Percentiles rank a stretch among this genome's conserved stretches.
Conservation (phyloP, 2,329 filamentous ascomycete genomes). For the Xylariaceae sp. region DNA sequence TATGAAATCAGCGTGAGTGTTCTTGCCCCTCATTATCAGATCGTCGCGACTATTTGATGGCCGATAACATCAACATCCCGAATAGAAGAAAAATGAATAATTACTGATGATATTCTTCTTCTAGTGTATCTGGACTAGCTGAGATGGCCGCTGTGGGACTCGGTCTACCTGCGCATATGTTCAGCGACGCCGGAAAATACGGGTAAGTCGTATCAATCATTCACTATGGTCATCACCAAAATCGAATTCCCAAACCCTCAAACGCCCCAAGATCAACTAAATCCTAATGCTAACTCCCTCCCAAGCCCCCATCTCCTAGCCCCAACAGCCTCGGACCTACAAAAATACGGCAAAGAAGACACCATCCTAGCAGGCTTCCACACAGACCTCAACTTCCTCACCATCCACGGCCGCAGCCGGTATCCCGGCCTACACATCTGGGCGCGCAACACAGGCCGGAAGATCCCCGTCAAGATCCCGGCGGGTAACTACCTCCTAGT, state of each 20-base stretch:
- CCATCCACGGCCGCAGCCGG: slow-evolving; percentile 60
- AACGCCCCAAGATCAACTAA: background rate
- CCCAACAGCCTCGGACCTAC: slow-evolving; percentile 56
- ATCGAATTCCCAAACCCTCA: background rate
- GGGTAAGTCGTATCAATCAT: slow-evolving; percentile 37
- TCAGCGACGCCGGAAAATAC: slow-evolving; percentile 52
- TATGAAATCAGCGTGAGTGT: slow-evolving; percentile 57
- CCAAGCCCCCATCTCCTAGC: slow-evolving; percentile 56
- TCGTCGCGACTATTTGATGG: no score
- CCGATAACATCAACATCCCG: no score
- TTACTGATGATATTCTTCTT: no score
- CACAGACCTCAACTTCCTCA: slow-evolving; percentile 62
- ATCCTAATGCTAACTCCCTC: background rate
- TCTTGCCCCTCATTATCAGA: background rate
- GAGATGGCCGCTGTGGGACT: slow-evolving; percentile 57
- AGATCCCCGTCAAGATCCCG: slow-evolving; percentile 57
- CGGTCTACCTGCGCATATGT: slow-evolving; percentile 48
- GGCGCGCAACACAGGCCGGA: slow-evolving; percentile 58
- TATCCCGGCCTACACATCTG: slow-evolving; percentile 61
- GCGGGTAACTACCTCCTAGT: slow-evolving; percentile 55
- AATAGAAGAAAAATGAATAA: no score
- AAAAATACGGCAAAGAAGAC: slow-evolving; percentile 48
- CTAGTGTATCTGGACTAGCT: slow-evolving; percentile 48
- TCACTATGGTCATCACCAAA: background rate
- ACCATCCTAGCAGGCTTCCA: slow-evolving; percentile 62